phyloP scores from a whole-genome alignment of 1,284 basidiomycete genomes.

The Vanrija pseudolonga region DNA sequence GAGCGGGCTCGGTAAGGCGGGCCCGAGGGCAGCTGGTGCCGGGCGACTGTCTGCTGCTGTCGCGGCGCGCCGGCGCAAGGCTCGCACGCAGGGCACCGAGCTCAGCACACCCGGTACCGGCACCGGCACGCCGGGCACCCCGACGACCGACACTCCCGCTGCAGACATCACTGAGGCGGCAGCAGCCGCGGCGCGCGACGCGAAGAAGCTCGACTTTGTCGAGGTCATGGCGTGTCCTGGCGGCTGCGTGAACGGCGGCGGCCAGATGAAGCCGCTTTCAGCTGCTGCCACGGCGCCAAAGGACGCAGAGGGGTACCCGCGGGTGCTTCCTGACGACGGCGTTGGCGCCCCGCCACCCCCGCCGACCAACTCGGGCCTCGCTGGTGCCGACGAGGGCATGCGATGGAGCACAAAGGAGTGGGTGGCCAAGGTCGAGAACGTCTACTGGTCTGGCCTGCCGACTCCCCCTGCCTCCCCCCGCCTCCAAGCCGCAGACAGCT shows the following conservation, averaged over 20 bases:
- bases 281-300: background rate
- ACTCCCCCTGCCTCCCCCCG: slow-evolving; percentile 56
- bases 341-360: slow-evolving; percentile 17
- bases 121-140: slow-evolving; percentile 22
- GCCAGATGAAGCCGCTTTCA: slow-evolving; percentile 68
- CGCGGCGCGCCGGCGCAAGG: slow-evolving; percentile 48
- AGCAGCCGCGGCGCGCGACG: slow-evolving; percentile 44
- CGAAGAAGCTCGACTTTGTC: slow-evolving; percentile 81
- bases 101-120: slow-evolving; percentile 11
- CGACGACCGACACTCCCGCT: slow-evolving; percentile 13
- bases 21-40: slow-evolving; percentile 33
- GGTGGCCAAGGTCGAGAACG: slow-evolving; percentile 69
- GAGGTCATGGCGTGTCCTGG: slow-evolving; percentile 99
- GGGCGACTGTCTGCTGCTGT: slow-evolving; percentile 46
- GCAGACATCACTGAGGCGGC: slow-evolving; percentile 8
- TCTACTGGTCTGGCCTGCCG: slow-evolving; percentile 64
- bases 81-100: slow-evolving; percentile 36
- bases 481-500: background rate
- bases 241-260: slow-evolving; percentile 96
- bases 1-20: slow-evolving; percentile 64
- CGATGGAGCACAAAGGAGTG: slow-evolving; percentile 60
- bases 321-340: slow-evolving; percentile 55
- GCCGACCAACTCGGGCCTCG: slow-evolving; percentile 17
- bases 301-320: slow-evolving; percentile 63
- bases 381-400: slow-evolving; percentile 50